These are phyloP conservation scores for Fraxinus quadrangulata DNA, from an alignment of 257 asterid genomes.

Conservation along the genomic window DNA sequence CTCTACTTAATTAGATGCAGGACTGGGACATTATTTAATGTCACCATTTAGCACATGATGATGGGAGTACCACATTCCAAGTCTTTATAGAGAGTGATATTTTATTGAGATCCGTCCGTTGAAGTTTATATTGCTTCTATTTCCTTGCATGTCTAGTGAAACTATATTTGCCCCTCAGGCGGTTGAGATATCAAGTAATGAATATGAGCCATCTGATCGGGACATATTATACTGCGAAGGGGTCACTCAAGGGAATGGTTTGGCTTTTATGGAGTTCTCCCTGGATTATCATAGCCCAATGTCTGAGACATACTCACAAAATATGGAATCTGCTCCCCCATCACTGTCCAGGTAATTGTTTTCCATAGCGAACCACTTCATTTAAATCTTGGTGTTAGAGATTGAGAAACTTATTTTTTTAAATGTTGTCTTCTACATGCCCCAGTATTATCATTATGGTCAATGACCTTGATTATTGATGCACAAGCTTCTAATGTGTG, in stretches of 20 bases:
- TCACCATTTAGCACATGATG: background rate
- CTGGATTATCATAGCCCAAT: slow-evolving; percentile 92
- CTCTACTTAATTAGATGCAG: background rate
- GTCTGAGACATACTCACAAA: slow-evolving; percentile 82
- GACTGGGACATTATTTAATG: background rate
- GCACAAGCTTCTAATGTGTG: background rate
- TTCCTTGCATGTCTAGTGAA: slow-evolving; percentile 9
- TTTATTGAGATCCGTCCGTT: background rate
- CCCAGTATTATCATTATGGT: too few relatives aligned
- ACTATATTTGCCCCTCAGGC: slow-evolving; percentile 52
- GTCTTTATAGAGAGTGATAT: background rate
- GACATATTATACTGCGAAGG: slow-evolving; percentile 93
- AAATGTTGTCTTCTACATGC: background rate
- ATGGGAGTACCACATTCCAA: background rate
- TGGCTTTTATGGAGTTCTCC: slow-evolving; percentile 90
- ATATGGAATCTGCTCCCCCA: slow-evolving; percentile 65
- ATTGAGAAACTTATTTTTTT: background rate
- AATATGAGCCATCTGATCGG: slow-evolving; percentile 86
- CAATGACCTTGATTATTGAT: background rate
- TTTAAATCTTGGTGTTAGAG: background rate
- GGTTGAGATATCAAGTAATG: slow-evolving; percentile 94
- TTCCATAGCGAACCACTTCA: background rate
- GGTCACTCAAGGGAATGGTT: slow-evolving; percentile 88
- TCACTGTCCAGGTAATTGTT: slow-evolving; percentile 61
- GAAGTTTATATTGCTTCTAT: slow-evolving; percentile 1